A percentile compares a stretch with the other conserved stretches of the same genome.
Conservation (phyloP, 371 early-diverging fungal species). For the Mucor irregularis region DNA sequence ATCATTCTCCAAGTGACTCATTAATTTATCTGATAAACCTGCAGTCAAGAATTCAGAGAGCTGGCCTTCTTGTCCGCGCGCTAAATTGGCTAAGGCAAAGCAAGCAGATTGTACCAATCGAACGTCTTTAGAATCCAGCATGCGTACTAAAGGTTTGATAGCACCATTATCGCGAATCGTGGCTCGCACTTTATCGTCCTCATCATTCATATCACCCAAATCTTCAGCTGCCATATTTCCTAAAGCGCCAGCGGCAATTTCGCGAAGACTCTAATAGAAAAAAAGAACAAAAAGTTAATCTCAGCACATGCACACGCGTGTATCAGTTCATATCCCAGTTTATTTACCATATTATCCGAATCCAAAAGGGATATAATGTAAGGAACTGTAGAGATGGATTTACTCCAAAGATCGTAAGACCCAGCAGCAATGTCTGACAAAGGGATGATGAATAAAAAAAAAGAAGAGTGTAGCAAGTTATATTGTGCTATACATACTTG, state of each 20-base stretch:
- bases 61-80: slow-evolving; percentile 60
- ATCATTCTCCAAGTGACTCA: slow-evolving; percentile 11
- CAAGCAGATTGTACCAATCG: slow-evolving; percentile 68
- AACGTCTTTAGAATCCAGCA: slow-evolving; percentile 47
- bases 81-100: slow-evolving; percentile 77
- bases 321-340: no score
- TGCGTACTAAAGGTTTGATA: slow-evolving; percentile 52
- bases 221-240: slow-evolving; percentile 80
- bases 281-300: slow-evolving; percentile 1
- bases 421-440: slow-evolving; percentile 64
- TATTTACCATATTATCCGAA: slow-evolving; percentile 52
- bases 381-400: slow-evolving; percentile 58
- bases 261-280: slow-evolving; percentile 29
- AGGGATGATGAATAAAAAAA: not conserved
- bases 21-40: slow-evolving; percentile 11
- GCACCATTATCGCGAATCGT: slow-evolving; percentile 63
- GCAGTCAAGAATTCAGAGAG: slow-evolving; percentile 14
- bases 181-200: slow-evolving; percentile 61
- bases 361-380: slow-evolving; percentile 57
- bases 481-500: slow-evolving; percentile 47
- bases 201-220: slow-evolving; percentile 70
- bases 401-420: slow-evolving; percentile 57
- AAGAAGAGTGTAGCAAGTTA: not conserved
- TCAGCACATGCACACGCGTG: no score
- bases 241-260: slow-evolving; percentile 52